A percentile compares a stretch with the other conserved stretches of the same genome.
Evolutionary conservation across 2,329 filamentous ascomycete species (phyloP).

Genomic region (Passalora sequoiae): DNA sequence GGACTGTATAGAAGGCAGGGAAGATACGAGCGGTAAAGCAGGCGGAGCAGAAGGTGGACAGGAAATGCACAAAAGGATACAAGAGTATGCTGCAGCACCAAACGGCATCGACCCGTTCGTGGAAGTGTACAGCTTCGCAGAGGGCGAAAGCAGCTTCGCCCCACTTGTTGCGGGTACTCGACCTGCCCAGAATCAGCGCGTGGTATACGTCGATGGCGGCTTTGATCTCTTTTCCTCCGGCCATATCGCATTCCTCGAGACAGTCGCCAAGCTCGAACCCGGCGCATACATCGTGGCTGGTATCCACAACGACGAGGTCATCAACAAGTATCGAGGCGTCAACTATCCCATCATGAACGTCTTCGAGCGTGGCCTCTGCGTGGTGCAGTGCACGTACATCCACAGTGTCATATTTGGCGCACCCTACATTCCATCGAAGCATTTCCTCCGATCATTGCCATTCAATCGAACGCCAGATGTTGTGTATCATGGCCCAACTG

Average conservation of each 20-base stretch:
- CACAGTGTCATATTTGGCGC: slow-evolving; percentile 84
- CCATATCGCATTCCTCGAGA: slow-evolving; percentile 88
- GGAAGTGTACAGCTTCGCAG: slow-evolving; percentile 76
- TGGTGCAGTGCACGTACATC: slow-evolving; percentile 91
- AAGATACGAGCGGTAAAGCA: slow-evolving; percentile 64
- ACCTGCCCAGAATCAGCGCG: slow-evolving; percentile 69
- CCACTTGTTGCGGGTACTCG: slow-evolving; percentile 66
- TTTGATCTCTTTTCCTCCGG: slow-evolving; percentile 96
- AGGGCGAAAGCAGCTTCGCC: slow-evolving; percentile 26
- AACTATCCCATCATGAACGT: slow-evolving; percentile 99
- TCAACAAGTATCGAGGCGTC: slow-evolving; percentile 93
- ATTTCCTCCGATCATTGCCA: slow-evolving; percentile 71
- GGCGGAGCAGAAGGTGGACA: slow-evolving; percentile 60
- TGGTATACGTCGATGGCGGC: slow-evolving; percentile 93
- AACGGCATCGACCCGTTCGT: slow-evolving; percentile 72
- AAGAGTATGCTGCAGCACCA: slow-evolving; percentile 81
- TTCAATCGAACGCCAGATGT: slow-evolving; percentile 57
- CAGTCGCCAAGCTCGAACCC: slow-evolving; percentile 67
- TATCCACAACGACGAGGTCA: slow-evolving; percentile 88
- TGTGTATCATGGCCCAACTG: slow-evolving; percentile 94
- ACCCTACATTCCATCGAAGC: slow-evolving; percentile 75
- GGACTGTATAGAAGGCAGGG: slow-evolving; percentile 49
- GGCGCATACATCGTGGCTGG: slow-evolving; percentile 87
- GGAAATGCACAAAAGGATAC: slow-evolving; percentile 71
- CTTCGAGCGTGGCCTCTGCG: slow-evolving; percentile 90